Base-by-base conservation (phyloP, 768 basidiomycete species). In the Suillus luteus region DNA sequence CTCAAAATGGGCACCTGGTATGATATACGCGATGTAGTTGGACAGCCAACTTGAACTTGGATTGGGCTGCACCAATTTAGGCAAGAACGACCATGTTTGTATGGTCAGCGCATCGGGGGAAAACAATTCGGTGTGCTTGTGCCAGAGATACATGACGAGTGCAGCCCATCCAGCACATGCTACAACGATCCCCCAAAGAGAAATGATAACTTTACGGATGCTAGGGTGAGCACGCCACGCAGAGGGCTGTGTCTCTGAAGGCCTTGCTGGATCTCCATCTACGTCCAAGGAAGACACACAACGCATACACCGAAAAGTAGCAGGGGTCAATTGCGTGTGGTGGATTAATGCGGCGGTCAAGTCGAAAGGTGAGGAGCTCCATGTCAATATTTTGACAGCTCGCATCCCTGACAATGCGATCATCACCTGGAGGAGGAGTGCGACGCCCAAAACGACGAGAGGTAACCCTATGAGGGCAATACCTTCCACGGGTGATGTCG, bases 321-420 rank as follows among this genome's bases (percentile, higher is more conserved):
- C 65, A 1, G 63, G 67, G 5, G 68, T 1, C 54, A 76, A 69
- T 10, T 69, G 69, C 1, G 68, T 66, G 14, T 76, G 70, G 17
- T 72, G 70, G 14, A 77, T 64, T 27, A 76, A 64, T 2, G 75
- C 76, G 2, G 76, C 76, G 2, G 74, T 73, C 1, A 71, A 65
- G 19, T 74, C 74, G 22, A 77, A 67, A n/a, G 73, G 65, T 2
- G 74, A 76, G 35, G 74, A 72, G 22, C 76, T 77, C 76, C 76
- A 76, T 11, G 76, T 76, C 52, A 70, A 41, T 40, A 76, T 65
- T 60, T 70, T 66, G 19, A 71, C 69, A 27, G 62, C 31, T n/a
- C 65, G 55, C 19, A 69, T 64, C 19, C 71, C 72, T 1, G 51
- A 55, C 31, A 75, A 61, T 9, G 71, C 71, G 33, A 77, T 68